These are phyloP conservation scores for Phytophthora pini DNA, from an alignment of 352 stramenopile genomes.

Conservation along the genomic window DNA sequence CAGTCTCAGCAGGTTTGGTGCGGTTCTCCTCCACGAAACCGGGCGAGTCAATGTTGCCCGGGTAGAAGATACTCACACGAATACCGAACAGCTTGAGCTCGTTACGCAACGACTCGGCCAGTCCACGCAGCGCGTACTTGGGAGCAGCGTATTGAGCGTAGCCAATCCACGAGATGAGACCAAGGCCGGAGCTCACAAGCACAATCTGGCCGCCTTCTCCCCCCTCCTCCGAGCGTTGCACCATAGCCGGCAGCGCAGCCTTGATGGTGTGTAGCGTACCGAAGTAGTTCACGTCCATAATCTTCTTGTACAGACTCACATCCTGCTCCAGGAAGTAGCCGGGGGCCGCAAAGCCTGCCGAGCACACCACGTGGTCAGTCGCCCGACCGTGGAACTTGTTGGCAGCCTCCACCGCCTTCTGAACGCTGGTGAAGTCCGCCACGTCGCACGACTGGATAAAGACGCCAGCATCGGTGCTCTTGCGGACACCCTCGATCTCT, in stretches of 20 bases:
- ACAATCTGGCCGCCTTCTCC: slow-evolving; percentile 71
- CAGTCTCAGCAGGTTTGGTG: slow-evolving; percentile 77
- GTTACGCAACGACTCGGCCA: slow-evolving; percentile 81
- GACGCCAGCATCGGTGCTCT: slow-evolving; percentile 43
- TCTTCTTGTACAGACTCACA: slow-evolving; percentile 71
- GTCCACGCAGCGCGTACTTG: slow-evolving; percentile 85
- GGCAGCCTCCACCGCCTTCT: slow-evolving; percentile 67
- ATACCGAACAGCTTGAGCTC: slow-evolving; percentile 82
- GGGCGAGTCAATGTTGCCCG: slow-evolving; percentile 85
- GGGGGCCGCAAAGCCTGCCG: slow-evolving; percentile 59
- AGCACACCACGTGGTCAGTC: slow-evolving; percentile 81
- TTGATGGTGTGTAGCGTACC: slow-evolving; percentile 81
- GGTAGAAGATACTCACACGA: slow-evolving; percentile 78
- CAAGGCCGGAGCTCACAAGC: slow-evolving; percentile 73
- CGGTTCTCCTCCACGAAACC: slow-evolving; percentile 79
- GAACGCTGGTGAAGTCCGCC: slow-evolving; percentile 60
- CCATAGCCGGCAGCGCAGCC: slow-evolving; percentile 81
- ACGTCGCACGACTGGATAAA: slow-evolving; percentile 84
- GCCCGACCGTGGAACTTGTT: slow-evolving; percentile 69
- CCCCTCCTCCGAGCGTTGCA: slow-evolving; percentile 64
- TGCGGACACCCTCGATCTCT: slow-evolving; percentile 60
- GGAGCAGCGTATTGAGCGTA: slow-evolving; percentile 81
- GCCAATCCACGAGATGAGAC: slow-evolving; percentile 82
- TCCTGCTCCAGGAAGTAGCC: slow-evolving; percentile 85
- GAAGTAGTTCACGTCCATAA: slow-evolving; percentile 92